Base-by-base conservation (phyloP, 352 stramenopile genomes). In the Thraustochytrium sp. region DNA sequence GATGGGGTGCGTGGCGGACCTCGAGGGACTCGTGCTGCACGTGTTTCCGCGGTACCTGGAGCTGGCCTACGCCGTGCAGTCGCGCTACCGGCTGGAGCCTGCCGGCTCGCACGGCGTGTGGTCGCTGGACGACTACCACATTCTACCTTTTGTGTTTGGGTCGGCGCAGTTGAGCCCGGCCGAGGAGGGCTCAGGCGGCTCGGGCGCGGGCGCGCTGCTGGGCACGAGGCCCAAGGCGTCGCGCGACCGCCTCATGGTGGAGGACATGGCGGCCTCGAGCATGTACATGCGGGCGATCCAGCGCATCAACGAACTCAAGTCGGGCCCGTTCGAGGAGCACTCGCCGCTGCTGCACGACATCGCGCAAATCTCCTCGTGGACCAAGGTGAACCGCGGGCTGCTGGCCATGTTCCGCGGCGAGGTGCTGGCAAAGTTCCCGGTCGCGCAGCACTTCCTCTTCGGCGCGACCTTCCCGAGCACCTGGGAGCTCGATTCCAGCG, bases 61-160 rank as follows among this genome's bases (percentile, higher is more conserved):
- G 72, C 87, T 98, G 37, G 97, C 96, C 87, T 89, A 95, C 40
- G 90, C 92, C 8, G 88, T 99, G 31, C 96, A 99, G 88, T 96
- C 92, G 87, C 89, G 94, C 49, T 99, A 99, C 89, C 61, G 85
- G 91, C 90, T 99, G 11, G 97, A 99, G 89, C 96, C 97, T 9
- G 97, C 97, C 29, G 97, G 97, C n/a, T 98, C 92, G 29, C 96
- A 99, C 87, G 97, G 97, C 44, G 96, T 99, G 34, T 99, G 97
- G 96, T 96, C 94, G 31, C 90, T 99, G 51, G 97, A 99, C 86
- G 96, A 99, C 89, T 99, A 99, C 88, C 96, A 99, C 84, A 98
- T 96, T 85, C 89, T 99, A 40, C 92, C 94, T 1, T 99, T 99
- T 87, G 97, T 98, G 87, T 98, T 98, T 91, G 96, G 97, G 59